Evolutionary conservation across 345 rosid species (phyloP).

Genomic region (Sonneratia caseolaris): DNA sequence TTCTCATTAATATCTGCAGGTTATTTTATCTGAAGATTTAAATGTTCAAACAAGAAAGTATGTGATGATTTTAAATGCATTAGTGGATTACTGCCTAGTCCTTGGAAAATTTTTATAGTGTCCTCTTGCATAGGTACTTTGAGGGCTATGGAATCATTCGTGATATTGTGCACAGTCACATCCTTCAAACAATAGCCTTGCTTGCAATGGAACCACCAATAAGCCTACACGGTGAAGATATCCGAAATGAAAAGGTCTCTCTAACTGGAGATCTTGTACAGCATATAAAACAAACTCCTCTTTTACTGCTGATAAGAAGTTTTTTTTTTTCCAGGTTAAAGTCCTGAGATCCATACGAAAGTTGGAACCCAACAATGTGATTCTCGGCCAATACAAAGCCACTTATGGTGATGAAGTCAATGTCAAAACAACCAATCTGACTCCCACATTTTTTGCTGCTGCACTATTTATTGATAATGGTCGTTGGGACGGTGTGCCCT

Average conservation of each 20-base stretch:
- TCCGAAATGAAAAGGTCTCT: slow-evolving; percentile 64
- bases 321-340: slow-evolving; percentile 44
- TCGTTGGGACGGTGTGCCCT: slow-evolving; percentile 84
- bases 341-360: slow-evolving; percentile 55
- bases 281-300: neutral
- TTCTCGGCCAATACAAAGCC: slow-evolving; percentile 68
- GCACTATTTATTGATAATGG: slow-evolving; percentile 71
- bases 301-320: neutral
- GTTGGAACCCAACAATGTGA: slow-evolving; percentile 43
- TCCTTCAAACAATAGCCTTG: slow-evolving; percentile 64
- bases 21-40: slow-evolving; percentile 54
- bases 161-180: slow-evolving; percentile 64
- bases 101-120: neutral
- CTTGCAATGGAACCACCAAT: slow-evolving; percentile 83
- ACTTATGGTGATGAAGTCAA: slow-evolving; percentile 31
- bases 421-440: slow-evolving; percentile 23
- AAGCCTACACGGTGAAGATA: slow-evolving; percentile 76
- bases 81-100: neutral
- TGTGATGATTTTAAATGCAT: slow-evolving; percentile 1
- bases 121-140: slow-evolving; percentile 37
- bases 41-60: slow-evolving; percentile 41
- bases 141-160: slow-evolving; percentile 75
- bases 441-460: slow-evolving; percentile 62
- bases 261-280: neutral
- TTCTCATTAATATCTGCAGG: slow-evolving; percentile 24